Evolutionary conservation across 2,329 filamentous ascomycete genomes (phyloP).

Genomic region (Colletotrichum sp.): DNA sequence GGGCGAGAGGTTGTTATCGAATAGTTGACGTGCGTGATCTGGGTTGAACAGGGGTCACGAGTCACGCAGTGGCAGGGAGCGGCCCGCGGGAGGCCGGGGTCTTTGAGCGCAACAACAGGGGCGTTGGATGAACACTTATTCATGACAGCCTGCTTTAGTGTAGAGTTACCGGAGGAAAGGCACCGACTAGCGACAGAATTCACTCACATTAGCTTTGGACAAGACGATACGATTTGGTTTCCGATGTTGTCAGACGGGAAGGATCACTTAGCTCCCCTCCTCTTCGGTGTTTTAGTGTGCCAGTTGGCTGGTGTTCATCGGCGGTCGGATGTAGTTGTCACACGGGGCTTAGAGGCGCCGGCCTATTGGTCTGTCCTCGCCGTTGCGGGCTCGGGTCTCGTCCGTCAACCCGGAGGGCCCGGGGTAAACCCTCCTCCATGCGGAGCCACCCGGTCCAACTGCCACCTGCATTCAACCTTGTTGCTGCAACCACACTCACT

Average conservation of each 20-base stretch:
- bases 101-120: not conserved
- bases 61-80: constrained; percentile 8
- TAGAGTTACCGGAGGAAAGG: not conserved
- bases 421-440: not conserved
- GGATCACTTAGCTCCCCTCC: constrained; percentile 8
- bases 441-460: not conserved
- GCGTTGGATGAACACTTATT: not conserved
- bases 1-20: not conserved
- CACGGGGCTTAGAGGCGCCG: not conserved
- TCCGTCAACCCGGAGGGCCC: not conserved
- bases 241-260: not conserved
- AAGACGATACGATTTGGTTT: not conserved
- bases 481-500: not conserved
- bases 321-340: not conserved
- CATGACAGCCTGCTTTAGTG: not conserved
- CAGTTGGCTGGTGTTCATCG: not conserved
- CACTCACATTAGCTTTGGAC: not conserved
- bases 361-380: not conserved
- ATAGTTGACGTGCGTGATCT: not conserved
- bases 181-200: not conserved
- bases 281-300: not conserved
- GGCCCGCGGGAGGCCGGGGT: constrained; percentile 1
- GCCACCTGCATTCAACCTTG: not conserved
- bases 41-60: not conserved
- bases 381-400: not conserved